Base-by-base conservation (phyloP, 495 filamentous ascomycete genomes). In the Baudoinia panamericana region DNA sequence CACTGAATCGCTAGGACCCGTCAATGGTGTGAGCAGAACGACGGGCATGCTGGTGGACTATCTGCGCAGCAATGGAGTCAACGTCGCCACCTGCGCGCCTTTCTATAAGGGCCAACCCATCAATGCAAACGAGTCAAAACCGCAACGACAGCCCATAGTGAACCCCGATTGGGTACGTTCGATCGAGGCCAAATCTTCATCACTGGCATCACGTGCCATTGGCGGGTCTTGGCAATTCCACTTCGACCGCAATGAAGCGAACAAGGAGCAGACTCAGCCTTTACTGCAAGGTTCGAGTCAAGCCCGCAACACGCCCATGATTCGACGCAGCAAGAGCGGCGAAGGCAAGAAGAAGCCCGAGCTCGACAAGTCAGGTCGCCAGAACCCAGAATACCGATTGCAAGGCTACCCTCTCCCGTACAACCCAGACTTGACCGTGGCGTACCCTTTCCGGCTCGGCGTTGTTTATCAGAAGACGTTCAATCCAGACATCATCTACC, bases 1-100 rank as follows among this genome's bases (percentile, higher is more conserved):
- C 21, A 76, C 73, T 7, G 75, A 80, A 51, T 75, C 72, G 12
- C 70, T 76, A 45, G 75, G 74, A 19, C 75, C 73, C 0, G 71
- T 78, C 43, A 80, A 80, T 50, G 74, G 75, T 13, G 75, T 80
- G 30, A 73, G 69, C 51, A 62, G 71, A 30, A 80, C 73, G 0
- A 78, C 75, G 2, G 59, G 68, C 50, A 72, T 69, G 60, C 60
- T 80, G 17, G 66, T 78, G 17, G 66, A 73, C 47, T 76, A 80
- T 41, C 59, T 80, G 15, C 64, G 69, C 31, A 56, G 54, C 16
- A 58, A 78, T 41, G 73, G 70, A 0, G 72, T 64, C 10, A 57
- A 71, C 3, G 64, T 77, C 17, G 68, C 69, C 4, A 67, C 76
- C 2, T 71, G 76, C 29, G 73, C 75, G 22, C 75, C 74, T 8